Evolutionary conservation across 2,329 filamentous ascomycete species (phyloP), one percentile per base, ranked within the genome.

Genomic region (Pseudocercospora pini-densiflorae): DNA sequence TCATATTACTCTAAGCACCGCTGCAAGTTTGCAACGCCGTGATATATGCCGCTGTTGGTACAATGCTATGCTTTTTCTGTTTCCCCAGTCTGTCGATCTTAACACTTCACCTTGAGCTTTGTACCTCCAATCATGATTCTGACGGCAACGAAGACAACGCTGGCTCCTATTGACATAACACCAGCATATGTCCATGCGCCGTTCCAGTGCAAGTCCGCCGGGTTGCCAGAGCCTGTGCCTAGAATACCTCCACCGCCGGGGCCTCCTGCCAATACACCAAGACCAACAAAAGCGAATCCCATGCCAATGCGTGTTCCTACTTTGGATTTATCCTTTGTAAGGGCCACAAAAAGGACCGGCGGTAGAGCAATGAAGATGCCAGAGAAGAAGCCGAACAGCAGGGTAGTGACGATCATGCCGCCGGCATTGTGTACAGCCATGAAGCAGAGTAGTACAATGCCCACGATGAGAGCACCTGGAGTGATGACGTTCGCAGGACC

Each of bases 201-300:
- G 6, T 70, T 73, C 79, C 79, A 89, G 84, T 74, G 88, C 85
- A 66, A 89, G 12, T 63, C 29, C 45, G 29, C 49, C 24, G 51
- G 81, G 68, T 84, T 86, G 7, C 86, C 86, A 58, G 89, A 87
- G 9, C 87, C 87, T 43, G 87, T 87, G 67, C 88, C 83, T 2
- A 89, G 78, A 54, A 97, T 89, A 0, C 84, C 84, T 64, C 75
- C 80, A n/a, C 71, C 78, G 23, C 72, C 74, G 0, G 80, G 79
- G 0, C 77, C 76, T 19, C 76, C 80, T 14, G 72, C 71, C 12
- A 83, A 63, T 5, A 78, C 68, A 10, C 77, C 80, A 1, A 81
- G 65, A 0, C 72, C 74, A 10, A 74, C 67, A 1, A 79, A 71
- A 1, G 74, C 75, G 65, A 77, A 82, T 0, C 76, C 63, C 67